A percentile compares a stretch with the other conserved stretches of the same genome.
Conservation (phyloP, 192 early-diverging fungal species). For the Chytriomyces sp. region DNA sequence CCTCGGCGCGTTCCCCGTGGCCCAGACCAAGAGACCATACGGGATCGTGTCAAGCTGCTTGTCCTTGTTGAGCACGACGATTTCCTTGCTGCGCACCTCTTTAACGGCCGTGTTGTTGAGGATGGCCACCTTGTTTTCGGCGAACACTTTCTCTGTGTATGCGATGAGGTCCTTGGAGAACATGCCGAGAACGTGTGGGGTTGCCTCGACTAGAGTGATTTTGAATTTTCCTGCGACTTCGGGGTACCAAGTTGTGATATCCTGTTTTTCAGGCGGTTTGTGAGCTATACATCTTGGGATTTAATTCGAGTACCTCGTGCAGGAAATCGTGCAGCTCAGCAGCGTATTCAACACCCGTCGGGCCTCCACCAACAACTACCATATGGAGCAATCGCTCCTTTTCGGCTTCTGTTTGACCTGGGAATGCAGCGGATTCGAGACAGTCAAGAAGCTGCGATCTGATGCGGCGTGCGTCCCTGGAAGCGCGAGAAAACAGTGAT, state of each 20-base stretch:
- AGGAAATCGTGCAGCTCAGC: constrained; percentile 85
- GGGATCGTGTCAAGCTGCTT: constrained; percentile 64
- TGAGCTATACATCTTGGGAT: too few species aligned
- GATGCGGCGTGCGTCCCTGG: constrained; percentile 80
- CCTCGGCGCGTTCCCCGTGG: constrained; percentile 78
- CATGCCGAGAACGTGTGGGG: constrained; percentile 72
- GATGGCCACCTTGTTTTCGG: constrained; percentile 72
- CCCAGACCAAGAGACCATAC: constrained; percentile 82
- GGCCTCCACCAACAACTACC: constrained; percentile 50
- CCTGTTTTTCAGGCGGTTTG: too few species aligned
- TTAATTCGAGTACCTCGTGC: too few species aligned
- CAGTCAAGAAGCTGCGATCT: constrained; percentile 78
- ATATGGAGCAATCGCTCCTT: constrained; percentile 75
- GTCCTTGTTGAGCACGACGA: constrained; percentile 67
- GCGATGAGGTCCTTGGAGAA: constrained; percentile 78
- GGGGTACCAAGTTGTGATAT: constrained; percentile 67
- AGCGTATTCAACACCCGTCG: constrained; percentile 70
- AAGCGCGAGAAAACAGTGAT: constrained; percentile 21
- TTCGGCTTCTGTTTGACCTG: constrained; percentile 71
- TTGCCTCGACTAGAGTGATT: constrained; percentile 74
- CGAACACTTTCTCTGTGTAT: constrained; percentile 79
- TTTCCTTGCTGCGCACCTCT: constrained; percentile 72
- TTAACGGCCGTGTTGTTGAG: constrained; percentile 80
- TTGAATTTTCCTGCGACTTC: constrained; percentile 74
- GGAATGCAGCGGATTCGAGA: constrained; percentile 65